Conservation (phyloP, 768 basidiomycete species). For the Rhodosporidiobolus sp. region DNA sequence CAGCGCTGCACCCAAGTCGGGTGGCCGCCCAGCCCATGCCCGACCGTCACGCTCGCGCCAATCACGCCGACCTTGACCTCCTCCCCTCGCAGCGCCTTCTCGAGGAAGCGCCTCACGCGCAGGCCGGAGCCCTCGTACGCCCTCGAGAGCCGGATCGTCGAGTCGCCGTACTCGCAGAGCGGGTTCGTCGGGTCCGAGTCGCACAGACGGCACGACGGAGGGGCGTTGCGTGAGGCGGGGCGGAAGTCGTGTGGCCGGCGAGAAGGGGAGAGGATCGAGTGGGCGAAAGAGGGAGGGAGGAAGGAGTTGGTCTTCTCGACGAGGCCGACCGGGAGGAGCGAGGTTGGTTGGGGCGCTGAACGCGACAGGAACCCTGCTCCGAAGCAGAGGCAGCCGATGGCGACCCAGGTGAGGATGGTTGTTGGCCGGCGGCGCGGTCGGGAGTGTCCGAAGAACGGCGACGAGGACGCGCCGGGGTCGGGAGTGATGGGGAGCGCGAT, state of each 20-base stretch:
- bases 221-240: not conserved
- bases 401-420: not conserved
- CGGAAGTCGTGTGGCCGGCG: not conserved
- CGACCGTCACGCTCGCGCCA: conserved; percentile 37
- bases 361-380: no score
- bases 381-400: not conserved
- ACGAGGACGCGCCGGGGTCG: not conserved
- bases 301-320: no score
- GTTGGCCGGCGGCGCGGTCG: not conserved
- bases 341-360: no score
- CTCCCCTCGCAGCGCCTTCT: conserved; percentile 40
- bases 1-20: conserved; percentile 2
- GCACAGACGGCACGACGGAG: conserved; percentile 9
- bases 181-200: conserved; percentile 14
- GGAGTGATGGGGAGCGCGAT: not conserved
- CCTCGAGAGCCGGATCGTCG: conserved; percentile 34
- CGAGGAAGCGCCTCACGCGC: conserved; percentile 32
- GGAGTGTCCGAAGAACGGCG: not conserved
- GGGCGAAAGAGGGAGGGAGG: no score
- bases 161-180: conserved; percentile 37
- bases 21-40: not conserved
- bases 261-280: not conserved
- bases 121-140: conserved; percentile 36
- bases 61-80: conserved; percentile 37
- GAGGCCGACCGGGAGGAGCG: no score